These are phyloP conservation scores for Auricularia heimuer DNA, from an alignment of 768 basidiomycete genomes.

Conservation along the genomic window DNA sequence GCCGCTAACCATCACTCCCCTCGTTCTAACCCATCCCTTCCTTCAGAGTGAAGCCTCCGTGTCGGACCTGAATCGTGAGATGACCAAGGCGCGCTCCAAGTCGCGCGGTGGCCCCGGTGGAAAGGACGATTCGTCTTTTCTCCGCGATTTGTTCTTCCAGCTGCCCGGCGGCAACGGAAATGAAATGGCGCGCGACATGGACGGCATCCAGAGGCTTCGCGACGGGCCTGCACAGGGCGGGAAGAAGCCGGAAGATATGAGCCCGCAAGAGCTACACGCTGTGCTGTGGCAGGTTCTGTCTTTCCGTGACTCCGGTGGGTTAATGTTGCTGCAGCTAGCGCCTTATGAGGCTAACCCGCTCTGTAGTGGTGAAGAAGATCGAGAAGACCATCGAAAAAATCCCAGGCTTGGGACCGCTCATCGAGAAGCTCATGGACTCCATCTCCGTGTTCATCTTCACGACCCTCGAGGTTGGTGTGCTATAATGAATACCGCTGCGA, in stretches of 20 bases:
- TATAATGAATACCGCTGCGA: neutral
- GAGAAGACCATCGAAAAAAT: conserved; percentile 74
- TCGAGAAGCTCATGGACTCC: conserved; percentile 71
- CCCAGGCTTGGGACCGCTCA: conserved; percentile 61
- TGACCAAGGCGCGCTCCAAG: conserved; percentile 58
- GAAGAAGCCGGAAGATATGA: conserved; percentile 71
- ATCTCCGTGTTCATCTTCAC: conserved; percentile 77
- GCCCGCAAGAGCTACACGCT: conserved; percentile 76
- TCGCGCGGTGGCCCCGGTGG: conserved; percentile 28
- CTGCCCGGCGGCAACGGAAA: conserved; percentile 52
- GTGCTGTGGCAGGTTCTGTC: conserved; percentile 78
- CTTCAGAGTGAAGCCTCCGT: conserved; percentile 58
- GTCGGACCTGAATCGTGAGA: conserved; percentile 70
- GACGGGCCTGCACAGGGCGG: conserved; percentile 44
- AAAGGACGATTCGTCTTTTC: conserved; percentile 18
- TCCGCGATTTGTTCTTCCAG: conserved; percentile 51
- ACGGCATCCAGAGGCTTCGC: conserved; percentile 59
- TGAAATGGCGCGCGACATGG: conserved; percentile 67
- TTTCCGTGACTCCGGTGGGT: conserved; percentile 69
- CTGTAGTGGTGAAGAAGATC: conserved; percentile 64
- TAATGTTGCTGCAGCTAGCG: neutral
- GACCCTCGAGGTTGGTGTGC: conserved; percentile 58
- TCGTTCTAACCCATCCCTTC: neutral
- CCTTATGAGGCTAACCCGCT: conserved; percentile 1
- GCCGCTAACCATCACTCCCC: neutral